Evolutionary conservation across 768 basidiomycete genomes (phyloP), one percentile per base, ranked within the genome.

Genomic region (Russula compacta): DNA sequence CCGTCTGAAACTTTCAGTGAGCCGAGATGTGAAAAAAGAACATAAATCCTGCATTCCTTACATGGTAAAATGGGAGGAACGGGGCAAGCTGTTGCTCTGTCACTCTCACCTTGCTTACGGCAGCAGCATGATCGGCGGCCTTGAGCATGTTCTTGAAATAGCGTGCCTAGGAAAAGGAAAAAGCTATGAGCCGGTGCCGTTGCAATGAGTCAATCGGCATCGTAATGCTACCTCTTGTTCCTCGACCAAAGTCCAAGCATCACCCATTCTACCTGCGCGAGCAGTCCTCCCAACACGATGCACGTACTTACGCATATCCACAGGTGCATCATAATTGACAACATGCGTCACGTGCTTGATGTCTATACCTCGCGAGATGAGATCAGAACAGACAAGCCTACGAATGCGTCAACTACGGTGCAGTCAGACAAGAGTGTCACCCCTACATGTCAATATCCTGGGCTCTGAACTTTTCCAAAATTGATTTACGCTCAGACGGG

Each of bases 291-390:
- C 97, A 9, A 95, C 95, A 56, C 97, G 87, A 72, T 99, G 97
- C 11, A 99, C 91, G 69, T 99, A 99, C 72, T 98, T 98, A 53
- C 92, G 82, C 83, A 98, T 94, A 71, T 98, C 97, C n/a, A 97
- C 81, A 9, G 97, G 95, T 2, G 84, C 86, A 70, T 99, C 97
- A 71, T 99, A 98, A 69, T 87, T 94, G 50, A 99, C 83, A 35
- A 99, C 95, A 72, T 97, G 90, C 3, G 86, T 83, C 38, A 98
- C 92, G 65, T 92, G 84, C 60, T 85, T 89, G 59, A 99, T 89
- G 69, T 98, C 95, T 61, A 98, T 93, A 11, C 97, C 97, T 59
- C 97, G 85, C 3, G 95, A 91, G 60, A 98, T 89, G 10, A 99
- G 78, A 74, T 98, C 97, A 2, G 95, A 98, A 71, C 93, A 97